A percentile compares a stretch with the other conserved stretches of the same genome.
These are phyloP conservation scores for Cryomyces antarcticus DNA, from an alignment of 495 filamentous ascomycete species.

Conservation along the genomic window DNA sequence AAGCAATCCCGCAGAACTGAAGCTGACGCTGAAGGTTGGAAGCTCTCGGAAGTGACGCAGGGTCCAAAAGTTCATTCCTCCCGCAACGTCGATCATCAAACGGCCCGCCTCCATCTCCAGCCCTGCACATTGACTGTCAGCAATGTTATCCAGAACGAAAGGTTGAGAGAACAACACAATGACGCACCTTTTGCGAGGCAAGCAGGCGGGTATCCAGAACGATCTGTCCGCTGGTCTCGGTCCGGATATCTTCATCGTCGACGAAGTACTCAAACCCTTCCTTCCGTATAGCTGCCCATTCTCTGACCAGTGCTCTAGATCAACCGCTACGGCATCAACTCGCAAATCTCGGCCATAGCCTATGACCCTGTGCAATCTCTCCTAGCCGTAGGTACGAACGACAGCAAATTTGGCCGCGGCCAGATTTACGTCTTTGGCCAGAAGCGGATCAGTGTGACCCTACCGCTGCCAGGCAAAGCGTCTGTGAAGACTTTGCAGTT, in stretches of 20 bases:
- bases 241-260: conserved; percentile 55
- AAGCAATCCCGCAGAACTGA: too few species aligned
- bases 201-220: conserved; percentile 78
- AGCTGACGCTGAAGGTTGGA: too few species aligned
- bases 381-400: conserved; percentile 76
- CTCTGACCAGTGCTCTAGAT: conserved; percentile 26
- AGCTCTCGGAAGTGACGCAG: too few species aligned
- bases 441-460: conserved; percentile 50
- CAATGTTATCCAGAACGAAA: too few species aligned
- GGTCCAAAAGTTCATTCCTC: too few species aligned
- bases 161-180: conserved; percentile 20
- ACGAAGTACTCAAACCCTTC: conserved; percentile 35
- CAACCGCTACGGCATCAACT: conserved; percentile 69
- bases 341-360: conserved; percentile 55
- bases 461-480: conserved; percentile 41
- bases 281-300: neutral
- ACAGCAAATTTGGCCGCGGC: conserved; percentile 50
- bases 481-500: conserved; percentile 56
- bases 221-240: conserved; percentile 68
- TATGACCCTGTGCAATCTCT: conserved; percentile 91
- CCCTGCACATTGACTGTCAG: too few species aligned
- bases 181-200: conserved; percentile 73
- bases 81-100: too few species aligned
- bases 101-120: too few species aligned
- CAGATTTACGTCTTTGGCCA: conserved; percentile 86